Conservation (phyloP, 129 eudicot species). For the Flaveria ramosissima region DNA sequence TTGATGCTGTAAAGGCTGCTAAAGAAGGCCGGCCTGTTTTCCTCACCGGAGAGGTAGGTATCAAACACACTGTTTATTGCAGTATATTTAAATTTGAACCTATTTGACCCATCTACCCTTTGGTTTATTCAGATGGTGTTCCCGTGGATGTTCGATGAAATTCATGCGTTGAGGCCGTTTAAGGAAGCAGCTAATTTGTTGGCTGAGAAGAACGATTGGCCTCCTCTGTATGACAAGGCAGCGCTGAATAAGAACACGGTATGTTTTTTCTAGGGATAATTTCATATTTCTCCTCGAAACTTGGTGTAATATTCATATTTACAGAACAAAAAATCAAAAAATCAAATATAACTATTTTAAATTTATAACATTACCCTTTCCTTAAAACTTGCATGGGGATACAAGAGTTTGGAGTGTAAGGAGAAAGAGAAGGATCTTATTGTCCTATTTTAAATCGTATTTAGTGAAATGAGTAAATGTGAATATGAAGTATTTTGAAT, state of each 20-base stretch:
- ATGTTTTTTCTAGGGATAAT: neutral
- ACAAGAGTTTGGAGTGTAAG: neutral
- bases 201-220: slow-evolving; percentile 92
- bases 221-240: slow-evolving; percentile 70
- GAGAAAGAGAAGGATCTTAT: neutral
- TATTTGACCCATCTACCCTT: neutral
- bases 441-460: neutral
- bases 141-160: slow-evolving; percentile 95
- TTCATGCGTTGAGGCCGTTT: slow-evolving; percentile 79
- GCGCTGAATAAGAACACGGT: slow-evolving; percentile 74
- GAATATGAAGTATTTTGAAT: too few relatives aligned
- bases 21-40: slow-evolving; percentile 79
- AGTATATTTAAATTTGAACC: neutral
- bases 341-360: neutral
- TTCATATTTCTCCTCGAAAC: neutral
- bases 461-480: neutral
- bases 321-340: neutral
- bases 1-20: slow-evolving; percentile 78
- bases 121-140: slow-evolving; percentile 65
- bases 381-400: too few relatives aligned
- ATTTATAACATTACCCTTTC: neutral
- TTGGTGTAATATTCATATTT: neutral
- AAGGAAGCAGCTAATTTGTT: slow-evolving; percentile 77
- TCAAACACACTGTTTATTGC: neutral
- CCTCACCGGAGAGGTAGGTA: slow-evolving; percentile 80